Evolutionary conservation across 1,284 basidiomycete genomes (phyloP), one percentile per base, ranked within the genome.

Genomic region (Blastosporella zonata): DNA sequence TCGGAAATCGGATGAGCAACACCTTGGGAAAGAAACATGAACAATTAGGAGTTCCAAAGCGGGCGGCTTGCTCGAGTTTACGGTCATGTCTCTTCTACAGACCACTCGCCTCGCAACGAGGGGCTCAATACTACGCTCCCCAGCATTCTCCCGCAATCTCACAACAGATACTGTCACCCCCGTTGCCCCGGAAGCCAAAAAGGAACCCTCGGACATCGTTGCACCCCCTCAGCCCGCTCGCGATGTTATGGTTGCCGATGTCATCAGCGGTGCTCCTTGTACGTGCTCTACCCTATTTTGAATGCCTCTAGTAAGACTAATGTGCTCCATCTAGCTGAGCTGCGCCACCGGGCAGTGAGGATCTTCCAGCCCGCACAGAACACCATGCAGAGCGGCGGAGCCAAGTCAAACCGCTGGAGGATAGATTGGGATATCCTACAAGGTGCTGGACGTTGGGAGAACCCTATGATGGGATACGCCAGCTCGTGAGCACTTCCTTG

Each of bases 401-500:
- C 83, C 43, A 95, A 96, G 70, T 85, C 85, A 18, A 81, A 87
- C 59, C 82, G 87, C 60, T 99, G 96, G 96, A 78, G 93, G 56
- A 84, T 99, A 62, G 96, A 99, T 70, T 99, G 88, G 76, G 96
- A 99, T 62, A 87, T 87, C 50, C 73, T 98, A 15, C 84, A 84
- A 56, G 93, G 94, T 36, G 85, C 81, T 27, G 94, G 90, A 10
- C 80, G 96, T 53, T 99, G 96, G 96, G 94, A 97, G 78, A 98
- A 98, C 67, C 93, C 93, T n/a, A 70, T 99, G 60, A 99, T 99
- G 91, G 96, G 96, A 48, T 99, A 84, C 81, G 94, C 94, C 0
- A 90, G 85, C 70, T 90, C 87, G 90, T 93, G 64, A 69, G 87
- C 77, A 13, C 36, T 25, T 2, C 4, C n/a, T 2, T 27, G 15